Percentiles rank a stretch among this genome's conserved stretches.
phyloP scores from a whole-genome alignment of 345 rosid species.

The Chamaenerion angustifolium region DNA sequence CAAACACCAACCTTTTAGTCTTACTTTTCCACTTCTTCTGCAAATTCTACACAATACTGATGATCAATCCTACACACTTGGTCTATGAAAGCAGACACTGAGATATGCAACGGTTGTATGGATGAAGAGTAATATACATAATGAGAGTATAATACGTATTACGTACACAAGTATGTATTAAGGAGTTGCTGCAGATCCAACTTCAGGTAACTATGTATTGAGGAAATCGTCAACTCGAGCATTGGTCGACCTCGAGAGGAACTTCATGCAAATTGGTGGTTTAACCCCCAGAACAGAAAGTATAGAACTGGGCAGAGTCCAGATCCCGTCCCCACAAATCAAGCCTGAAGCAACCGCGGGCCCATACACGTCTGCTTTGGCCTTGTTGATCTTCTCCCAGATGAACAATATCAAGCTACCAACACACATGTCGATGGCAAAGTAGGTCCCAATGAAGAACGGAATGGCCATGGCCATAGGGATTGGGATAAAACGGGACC shows the following conservation, averaged over 20 bases:
- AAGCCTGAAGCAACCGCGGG: constrained; percentile 28
- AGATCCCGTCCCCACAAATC: constrained; percentile 29
- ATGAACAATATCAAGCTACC: constrained; percentile 22
- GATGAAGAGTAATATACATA: too few species aligned
- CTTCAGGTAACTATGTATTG: background rate
- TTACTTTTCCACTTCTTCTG: too few species aligned
- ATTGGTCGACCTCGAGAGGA: constrained; percentile 12
- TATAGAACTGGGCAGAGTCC: constrained; percentile 19
- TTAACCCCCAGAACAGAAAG: constrained; percentile 22
- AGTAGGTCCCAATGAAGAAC: constrained; percentile 25
- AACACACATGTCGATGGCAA: constrained; percentile 31
- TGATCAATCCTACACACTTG: too few species aligned
- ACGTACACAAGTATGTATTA: too few species aligned
- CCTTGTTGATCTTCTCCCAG: constrained; percentile 20
- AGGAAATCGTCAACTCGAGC: constrained; percentile 6
- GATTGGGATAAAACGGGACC: constrained; percentile 17
- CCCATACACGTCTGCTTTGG: constrained; percentile 12
- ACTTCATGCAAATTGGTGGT: constrained; percentile 37
- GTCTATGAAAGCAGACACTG: too few species aligned
- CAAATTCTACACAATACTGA: too few species aligned
- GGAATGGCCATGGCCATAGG: constrained; percentile 40
- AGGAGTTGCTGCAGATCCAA: too few species aligned
- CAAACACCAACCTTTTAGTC: too few species aligned
- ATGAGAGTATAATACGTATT: too few species aligned
- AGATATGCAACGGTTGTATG: too few species aligned